These are phyloP conservation scores for Colletotrichum viniferum DNA, from an alignment of 2,329 filamentous ascomycete genomes.

Conservation along the genomic window DNA sequence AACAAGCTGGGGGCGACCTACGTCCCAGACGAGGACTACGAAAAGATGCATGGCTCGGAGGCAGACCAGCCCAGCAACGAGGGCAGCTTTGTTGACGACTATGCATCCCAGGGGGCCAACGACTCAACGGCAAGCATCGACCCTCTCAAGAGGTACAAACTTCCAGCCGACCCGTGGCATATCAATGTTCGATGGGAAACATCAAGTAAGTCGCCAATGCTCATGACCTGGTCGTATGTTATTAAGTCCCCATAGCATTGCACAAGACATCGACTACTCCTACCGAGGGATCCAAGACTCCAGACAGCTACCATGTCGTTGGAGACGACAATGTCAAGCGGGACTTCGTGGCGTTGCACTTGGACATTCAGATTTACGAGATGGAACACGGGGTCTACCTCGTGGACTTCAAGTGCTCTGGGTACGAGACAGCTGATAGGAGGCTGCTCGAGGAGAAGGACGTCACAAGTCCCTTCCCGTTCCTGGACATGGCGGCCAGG, in stretches of 20 bases:
- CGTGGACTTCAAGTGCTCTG: slow-evolving; percentile 98
- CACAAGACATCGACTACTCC: slow-evolving; percentile 35
- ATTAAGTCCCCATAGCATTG: slow-evolving; percentile 36
- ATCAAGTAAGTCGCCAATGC: slow-evolving; percentile 64
- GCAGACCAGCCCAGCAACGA: slow-evolving; percentile 44
- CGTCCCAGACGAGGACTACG: slow-evolving; percentile 70
- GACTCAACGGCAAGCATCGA: slow-evolving; percentile 48
- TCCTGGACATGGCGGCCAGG: slow-evolving; percentile 89
- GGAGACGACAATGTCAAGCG: slow-evolving; percentile 44
- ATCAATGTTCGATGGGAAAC: slow-evolving; percentile 90
- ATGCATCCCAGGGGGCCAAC: slow-evolving; percentile 40
- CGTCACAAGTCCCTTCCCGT: slow-evolving; percentile 93
- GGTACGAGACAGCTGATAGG: slow-evolving; percentile 83
- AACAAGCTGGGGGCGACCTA: slow-evolving; percentile 88
- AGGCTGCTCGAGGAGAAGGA: slow-evolving; percentile 88
- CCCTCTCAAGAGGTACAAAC: slow-evolving; percentile 69
- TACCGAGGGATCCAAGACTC: slow-evolving; percentile 24
- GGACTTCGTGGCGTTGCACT: slow-evolving; percentile 86
- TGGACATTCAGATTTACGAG: slow-evolving; percentile 95
- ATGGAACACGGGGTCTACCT: slow-evolving; percentile 93
- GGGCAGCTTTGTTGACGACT: slow-evolving; percentile 45
- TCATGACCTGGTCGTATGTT: slow-evolving; percentile 41
- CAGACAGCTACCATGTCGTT: slow-evolving; percentile 45
- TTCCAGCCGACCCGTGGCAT: slow-evolving; percentile 95
- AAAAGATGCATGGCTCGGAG: slow-evolving; percentile 48